phyloP scores from a whole-genome alignment of 768 basidiomycete species.

The Floccularia luteovirens region DNA sequence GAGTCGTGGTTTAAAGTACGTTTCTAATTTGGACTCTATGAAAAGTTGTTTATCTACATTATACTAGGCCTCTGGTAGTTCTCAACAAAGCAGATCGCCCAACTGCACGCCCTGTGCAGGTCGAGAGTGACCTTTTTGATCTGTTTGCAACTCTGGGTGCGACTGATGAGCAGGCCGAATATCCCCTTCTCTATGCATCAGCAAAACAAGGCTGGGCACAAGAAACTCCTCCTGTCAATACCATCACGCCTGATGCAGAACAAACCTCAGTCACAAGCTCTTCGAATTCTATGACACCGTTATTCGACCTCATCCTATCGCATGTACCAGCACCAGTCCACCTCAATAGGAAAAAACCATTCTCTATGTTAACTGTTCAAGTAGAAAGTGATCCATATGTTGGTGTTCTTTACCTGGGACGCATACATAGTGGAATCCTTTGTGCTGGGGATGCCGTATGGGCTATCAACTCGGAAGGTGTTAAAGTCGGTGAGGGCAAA shows the following conservation, averaged over 20 bases:
- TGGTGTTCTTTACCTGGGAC: conserved; percentile 39
- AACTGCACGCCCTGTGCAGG: conserved; percentile 33
- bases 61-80: conserved; percentile 35
- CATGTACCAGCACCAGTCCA: conserved; percentile 33
- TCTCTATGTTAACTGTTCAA: conserved; percentile 45
- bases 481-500: conserved; percentile 41
- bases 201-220: conserved; percentile 45
- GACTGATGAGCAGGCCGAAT: conserved; percentile 43
- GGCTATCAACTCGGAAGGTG: conserved; percentile 31
- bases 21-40: neutral
- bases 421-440: conserved; percentile 33
- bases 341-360: conserved; percentile 28
- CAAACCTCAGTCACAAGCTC: neutral
- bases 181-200: conserved; percentile 42
- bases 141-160: conserved; percentile 44
- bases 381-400: conserved; percentile 44
- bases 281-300: conserved; percentile 28
- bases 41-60: neutral
- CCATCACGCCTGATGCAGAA: neutral
- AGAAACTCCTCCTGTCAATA: conserved; percentile 12
- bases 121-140: conserved; percentile 43
- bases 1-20: conserved; percentile 31
- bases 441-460: conserved; percentile 28
- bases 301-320: conserved; percentile 38
- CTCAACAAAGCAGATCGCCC: conserved; percentile 43